Evolutionary conservation across 371 early-diverging fungal genomes (phyloP).

Genomic region (Cladochytrium tenue): DNA sequence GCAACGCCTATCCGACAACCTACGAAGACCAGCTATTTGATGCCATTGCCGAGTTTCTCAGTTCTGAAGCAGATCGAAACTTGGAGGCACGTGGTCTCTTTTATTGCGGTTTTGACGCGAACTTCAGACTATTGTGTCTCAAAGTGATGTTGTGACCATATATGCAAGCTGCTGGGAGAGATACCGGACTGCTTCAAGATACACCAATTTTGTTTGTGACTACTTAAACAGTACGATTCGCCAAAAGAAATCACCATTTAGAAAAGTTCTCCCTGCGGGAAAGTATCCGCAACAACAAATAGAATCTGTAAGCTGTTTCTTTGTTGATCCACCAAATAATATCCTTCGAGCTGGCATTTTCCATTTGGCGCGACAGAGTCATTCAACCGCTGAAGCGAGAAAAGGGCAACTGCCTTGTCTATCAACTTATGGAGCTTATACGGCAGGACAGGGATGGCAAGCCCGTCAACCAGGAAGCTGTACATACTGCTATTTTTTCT

Average conservation of each 20-base stretch:
- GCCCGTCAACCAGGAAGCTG: slow-evolving; percentile 48
- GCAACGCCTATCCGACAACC: slow-evolving; percentile 75
- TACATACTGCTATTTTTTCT: slow-evolving; percentile 63
- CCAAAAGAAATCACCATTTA: slow-evolving; percentile 27
- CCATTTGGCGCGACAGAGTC: slow-evolving; percentile 74
- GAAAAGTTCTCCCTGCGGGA: slow-evolving; percentile 28
- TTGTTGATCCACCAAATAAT: neutral
- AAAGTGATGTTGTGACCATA: slow-evolving; percentile 70
- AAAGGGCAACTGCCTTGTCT: slow-evolving; percentile 67
- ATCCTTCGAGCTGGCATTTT: slow-evolving; percentile 61
- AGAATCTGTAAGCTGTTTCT: slow-evolving; percentile 58
- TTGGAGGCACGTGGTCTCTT: neutral
- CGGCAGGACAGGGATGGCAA: slow-evolving; percentile 71
- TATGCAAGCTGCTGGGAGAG: slow-evolving; percentile 75
- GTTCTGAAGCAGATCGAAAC: slow-evolving; percentile 6
- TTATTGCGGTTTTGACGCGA: neutral
- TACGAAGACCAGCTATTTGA: slow-evolving; percentile 70
- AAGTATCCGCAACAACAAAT: slow-evolving; percentile 59
- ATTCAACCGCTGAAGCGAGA: slow-evolving; percentile 61
- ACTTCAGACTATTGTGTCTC: slow-evolving; percentile 45
- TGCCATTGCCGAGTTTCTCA: slow-evolving; percentile 46
- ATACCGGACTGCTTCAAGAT: slow-evolving; percentile 66
- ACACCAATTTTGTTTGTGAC: slow-evolving; percentile 69
- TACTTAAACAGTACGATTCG: slow-evolving; percentile 67
- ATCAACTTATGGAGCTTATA: slow-evolving; percentile 71